Evolutionary conservation across 208 protist species (phyloP), one percentile per base, ranked within the genome.

Genomic region (Leishmania major): DNA sequence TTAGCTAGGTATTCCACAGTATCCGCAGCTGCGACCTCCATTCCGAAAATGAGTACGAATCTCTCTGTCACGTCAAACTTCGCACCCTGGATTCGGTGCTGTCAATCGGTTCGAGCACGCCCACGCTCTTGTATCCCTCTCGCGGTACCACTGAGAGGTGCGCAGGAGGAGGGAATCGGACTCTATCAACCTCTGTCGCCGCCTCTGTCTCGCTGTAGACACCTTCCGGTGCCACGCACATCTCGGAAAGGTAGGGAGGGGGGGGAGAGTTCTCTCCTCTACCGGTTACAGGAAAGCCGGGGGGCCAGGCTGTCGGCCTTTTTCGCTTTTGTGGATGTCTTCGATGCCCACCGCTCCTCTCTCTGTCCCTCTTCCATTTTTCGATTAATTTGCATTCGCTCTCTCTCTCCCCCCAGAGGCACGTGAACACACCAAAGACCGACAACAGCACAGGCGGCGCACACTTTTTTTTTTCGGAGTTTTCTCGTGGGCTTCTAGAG

Each of bases 381-480:
- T 45, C 25, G 37, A 10, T 17, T 22, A 45, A 74, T 28, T 11
- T 74, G 25, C 43, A 31, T 55, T 74, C 45, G 4, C 22, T 19
- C 28, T 74, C 37, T 74, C 40, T 47, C 8, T 49, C 45, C 8
- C 45, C 55, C 22, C 13, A 53, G 25, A 53, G 25, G 25, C 40
- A 35, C 47, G 1, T 31, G 49, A 28, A 49, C 43, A 70, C 37
- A 73, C 49, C 60, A 47, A 76, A 62, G 59, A 60, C 31, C 31
- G 53, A 75, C 66, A 75, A 40, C 31, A 86, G 55, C 25, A 53
- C 47, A 49, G 45, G 59, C 57, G 35, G 15, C 43, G 13, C 47
- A 43, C 77, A 60, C 75, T 66, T 53, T 78, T 55, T 83, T 60
- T 51, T 51, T 37, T 28, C 28, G 69, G 43, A 72, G 22, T 37